These are phyloP conservation scores for Pythium apleroticum DNA, from an alignment of 352 stramenopile species.

Conservation along the genomic window DNA sequence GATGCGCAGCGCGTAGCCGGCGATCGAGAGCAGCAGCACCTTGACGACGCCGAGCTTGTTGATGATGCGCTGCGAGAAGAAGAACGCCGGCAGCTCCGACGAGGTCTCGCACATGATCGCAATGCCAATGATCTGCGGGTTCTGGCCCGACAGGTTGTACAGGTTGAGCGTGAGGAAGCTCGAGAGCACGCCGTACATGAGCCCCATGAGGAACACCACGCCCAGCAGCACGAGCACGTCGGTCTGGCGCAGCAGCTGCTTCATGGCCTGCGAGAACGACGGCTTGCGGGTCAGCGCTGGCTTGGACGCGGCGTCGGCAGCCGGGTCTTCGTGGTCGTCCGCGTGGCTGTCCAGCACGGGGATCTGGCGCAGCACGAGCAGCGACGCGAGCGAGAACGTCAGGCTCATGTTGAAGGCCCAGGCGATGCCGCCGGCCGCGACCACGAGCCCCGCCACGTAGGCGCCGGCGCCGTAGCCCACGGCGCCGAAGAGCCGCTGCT, in stretches of 20 bases:
- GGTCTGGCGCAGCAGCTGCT: constrained; percentile 37
- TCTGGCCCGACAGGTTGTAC: constrained; percentile 72
- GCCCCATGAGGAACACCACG: constrained; percentile 78
- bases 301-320: constrained; percentile 1
- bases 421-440: constrained; percentile 54
- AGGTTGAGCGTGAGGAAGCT: constrained; percentile 84
- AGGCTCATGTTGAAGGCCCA: constrained; percentile 81
- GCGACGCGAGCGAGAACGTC: constrained; percentile 43
- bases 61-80: constrained; percentile 74
- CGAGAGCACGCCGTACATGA: constrained; percentile 83
- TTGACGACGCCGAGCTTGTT: constrained; percentile 69
- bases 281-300: constrained; percentile 25
- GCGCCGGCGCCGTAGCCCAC: constrained; percentile 63
- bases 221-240: constrained; percentile 69
- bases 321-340: constrained; percentile 5
- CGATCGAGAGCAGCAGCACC: constrained; percentile 68
- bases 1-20: constrained; percentile 65
- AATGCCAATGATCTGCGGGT: constrained; percentile 77
- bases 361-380: constrained; percentile 66
- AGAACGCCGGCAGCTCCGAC: constrained; percentile 82
- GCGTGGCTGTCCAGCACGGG: constrained; percentile 44
- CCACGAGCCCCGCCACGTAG: constrained; percentile 70
- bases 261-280: constrained; percentile 48
- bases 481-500: constrained; percentile 78
- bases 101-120: constrained; percentile 79